These are phyloP conservation scores for Solioccasus polychromus DNA, from an alignment of 768 basidiomycete species.

Conservation along the genomic window DNA sequence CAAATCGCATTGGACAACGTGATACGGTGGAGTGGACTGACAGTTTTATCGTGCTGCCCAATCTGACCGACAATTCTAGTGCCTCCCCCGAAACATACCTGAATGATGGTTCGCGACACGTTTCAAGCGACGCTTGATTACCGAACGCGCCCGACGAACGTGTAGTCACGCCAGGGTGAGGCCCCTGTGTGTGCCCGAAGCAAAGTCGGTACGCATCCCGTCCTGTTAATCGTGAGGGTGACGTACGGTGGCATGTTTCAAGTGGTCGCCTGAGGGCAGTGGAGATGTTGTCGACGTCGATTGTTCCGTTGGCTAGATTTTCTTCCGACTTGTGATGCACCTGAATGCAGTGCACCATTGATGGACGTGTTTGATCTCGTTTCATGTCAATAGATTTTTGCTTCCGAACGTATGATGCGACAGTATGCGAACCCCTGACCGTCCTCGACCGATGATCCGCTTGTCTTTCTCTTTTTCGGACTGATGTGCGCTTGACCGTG, in stretches of 20 bases:
- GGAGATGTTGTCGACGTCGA: too few relatives aligned
- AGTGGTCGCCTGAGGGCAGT: too few relatives aligned
- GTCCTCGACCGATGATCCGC: background rate
- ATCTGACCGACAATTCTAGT: too few relatives aligned
- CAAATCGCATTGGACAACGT: too few relatives aligned
- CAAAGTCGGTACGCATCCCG: too few relatives aligned
- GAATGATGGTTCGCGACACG: background rate
- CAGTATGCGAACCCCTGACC: background rate
- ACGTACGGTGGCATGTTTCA: too few relatives aligned
- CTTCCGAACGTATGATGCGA: background rate
- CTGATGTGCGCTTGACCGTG: too few relatives aligned
- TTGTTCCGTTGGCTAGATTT: background rate
- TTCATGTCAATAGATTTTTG: background rate
- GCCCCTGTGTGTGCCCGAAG: background rate
- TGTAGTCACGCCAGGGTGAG: background rate
- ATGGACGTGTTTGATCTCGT: background rate
- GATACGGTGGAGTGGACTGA: too few relatives aligned
- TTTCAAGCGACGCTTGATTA: constrained; percentile 1
- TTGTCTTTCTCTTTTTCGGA: background rate
- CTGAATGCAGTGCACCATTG: background rate
- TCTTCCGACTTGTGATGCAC: too few relatives aligned
- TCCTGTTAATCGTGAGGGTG: too few relatives aligned
- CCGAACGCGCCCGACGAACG: background rate
- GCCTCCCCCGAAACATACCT: background rate
- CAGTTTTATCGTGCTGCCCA: too few relatives aligned